These are phyloP conservation scores for Talaromyces sp. DNA, from an alignment of 2,329 filamentous ascomycete species.

Conservation along the genomic window DNA sequence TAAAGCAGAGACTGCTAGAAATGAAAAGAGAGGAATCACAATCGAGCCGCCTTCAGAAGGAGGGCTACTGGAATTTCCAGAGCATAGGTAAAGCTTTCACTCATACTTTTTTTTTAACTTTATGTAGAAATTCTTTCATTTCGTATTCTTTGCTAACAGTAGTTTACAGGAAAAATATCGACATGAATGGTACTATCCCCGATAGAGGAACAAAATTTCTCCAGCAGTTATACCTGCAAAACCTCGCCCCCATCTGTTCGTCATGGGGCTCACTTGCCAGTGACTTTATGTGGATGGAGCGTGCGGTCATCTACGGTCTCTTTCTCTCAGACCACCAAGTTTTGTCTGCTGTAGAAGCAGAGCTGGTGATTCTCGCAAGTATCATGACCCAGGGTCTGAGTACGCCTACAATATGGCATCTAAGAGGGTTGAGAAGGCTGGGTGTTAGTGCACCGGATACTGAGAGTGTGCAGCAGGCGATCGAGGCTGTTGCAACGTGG, in stretches of 20 bases:
- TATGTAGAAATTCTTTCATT: neutral
- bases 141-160: neutral
- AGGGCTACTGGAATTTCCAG: constrained; percentile 14
- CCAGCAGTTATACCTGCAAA: constrained; percentile 24
- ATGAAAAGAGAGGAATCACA: constrained; percentile 13
- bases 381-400: constrained; percentile 44
- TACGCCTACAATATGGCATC: constrained; percentile 42
- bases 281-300: constrained; percentile 66
- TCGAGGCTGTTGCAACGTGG: constrained; percentile 19
- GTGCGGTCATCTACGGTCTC: constrained; percentile 65
- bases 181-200: constrained; percentile 19
- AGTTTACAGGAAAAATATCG: constrained; percentile 16
- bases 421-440: constrained; percentile 39
- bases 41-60: constrained; percentile 12
- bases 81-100: constrained; percentile 13
- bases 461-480: constrained; percentile 25
- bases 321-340: constrained; percentile 43
- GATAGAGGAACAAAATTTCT: constrained; percentile 25
- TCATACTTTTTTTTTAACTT: neutral
- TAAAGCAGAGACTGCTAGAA: constrained; percentile 18
- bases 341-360: constrained; percentile 39
- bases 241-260: constrained; percentile 26
- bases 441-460: constrained; percentile 38
- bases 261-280: constrained; percentile 25
- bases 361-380: constrained; percentile 39